These are phyloP conservation scores for Triticum turgidum DNA, from an alignment of 176 grass and related monocot genomes.

Conservation along the genomic window DNA sequence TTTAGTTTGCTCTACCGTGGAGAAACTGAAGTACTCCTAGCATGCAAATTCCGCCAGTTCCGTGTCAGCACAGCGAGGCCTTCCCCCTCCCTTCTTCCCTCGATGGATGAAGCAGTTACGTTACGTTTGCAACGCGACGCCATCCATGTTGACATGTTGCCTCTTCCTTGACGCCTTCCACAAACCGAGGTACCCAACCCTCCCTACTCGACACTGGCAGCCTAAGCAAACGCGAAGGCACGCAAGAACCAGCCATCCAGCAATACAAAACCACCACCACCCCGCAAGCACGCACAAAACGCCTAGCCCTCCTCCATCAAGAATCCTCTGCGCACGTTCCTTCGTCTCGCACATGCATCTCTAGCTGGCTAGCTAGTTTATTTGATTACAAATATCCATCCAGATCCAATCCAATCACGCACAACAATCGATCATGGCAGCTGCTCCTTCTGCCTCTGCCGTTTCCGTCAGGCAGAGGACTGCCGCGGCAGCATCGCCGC, in stretches of 20 bases:
- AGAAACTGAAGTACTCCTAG: too few species aligned
- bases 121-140: background rate
- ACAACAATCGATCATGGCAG: background rate
- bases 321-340: background rate
- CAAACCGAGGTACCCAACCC: background rate
- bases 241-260: background rate
- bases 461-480: conserved; percentile 24
- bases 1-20: too few species aligned
- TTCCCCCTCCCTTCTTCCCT: background rate
- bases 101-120: background rate
- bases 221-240: background rate
- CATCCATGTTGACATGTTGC: background rate
- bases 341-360: background rate
- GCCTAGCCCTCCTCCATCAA: background rate
- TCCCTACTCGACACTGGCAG: background rate
- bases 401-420: background rate
- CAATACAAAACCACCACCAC: background rate
- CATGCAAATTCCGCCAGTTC: background rate
- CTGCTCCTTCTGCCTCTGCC: background rate
- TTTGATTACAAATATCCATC: background rate
- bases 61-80: background rate
- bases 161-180: conserved; percentile 15
- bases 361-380: background rate
- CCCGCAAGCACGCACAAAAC: background rate
- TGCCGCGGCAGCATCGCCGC: background rate